phyloP scores from a whole-genome alignment of 2,329 filamentous ascomycete genomes.

The Arthrobotrys pseudoclavata region DNA sequence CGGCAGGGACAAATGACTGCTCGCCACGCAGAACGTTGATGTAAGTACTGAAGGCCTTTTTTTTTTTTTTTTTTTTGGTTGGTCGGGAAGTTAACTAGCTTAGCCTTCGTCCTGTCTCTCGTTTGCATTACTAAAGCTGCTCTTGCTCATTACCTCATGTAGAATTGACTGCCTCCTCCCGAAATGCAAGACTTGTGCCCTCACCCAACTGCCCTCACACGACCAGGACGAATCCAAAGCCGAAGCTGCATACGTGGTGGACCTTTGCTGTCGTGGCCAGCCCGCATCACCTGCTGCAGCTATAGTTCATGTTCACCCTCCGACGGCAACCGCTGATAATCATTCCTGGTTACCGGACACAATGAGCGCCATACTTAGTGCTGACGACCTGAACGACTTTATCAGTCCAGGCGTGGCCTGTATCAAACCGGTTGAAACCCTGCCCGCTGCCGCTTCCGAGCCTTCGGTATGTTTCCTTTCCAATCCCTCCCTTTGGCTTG shows the following conservation, averaged over 20 bases:
- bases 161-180: slow-evolving; percentile 2
- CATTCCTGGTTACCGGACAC: slow-evolving; percentile 62
- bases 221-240: slow-evolving; percentile 36
- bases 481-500: slow-evolving; percentile 42
- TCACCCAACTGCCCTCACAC: slow-evolving; percentile 17
- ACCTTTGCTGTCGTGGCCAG: slow-evolving; percentile 57
- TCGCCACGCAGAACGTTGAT: slow-evolving; percentile 46
- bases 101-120: slow-evolving; percentile 28
- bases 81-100: background rate
- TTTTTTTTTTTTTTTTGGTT: background rate
- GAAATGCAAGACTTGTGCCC: slow-evolving; percentile 34
- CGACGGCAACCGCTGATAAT: slow-evolving; percentile 43
- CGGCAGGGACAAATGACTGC: slow-evolving; percentile 51
- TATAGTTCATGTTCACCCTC: slow-evolving; percentile 25
- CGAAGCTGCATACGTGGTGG: slow-evolving; percentile 49
- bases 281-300: slow-evolving; percentile 39
- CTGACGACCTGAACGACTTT: slow-evolving; percentile 98
- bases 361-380: slow-evolving; percentile 98
- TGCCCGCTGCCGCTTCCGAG: slow-evolving; percentile 74
- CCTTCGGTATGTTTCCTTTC: slow-evolving; percentile 66
- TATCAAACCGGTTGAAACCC: slow-evolving; percentile 95
- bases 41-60: slow-evolving; percentile 6
- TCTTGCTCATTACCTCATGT: background rate
- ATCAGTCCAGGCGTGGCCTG: slow-evolving; percentile 97
- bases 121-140: slow-evolving; percentile 29